Percentiles rank a stretch among this genome's conserved stretches.
Evolutionary conservation across 2,329 filamentous ascomycete species (phyloP).

Genomic region (Cladosporium sp.): DNA sequence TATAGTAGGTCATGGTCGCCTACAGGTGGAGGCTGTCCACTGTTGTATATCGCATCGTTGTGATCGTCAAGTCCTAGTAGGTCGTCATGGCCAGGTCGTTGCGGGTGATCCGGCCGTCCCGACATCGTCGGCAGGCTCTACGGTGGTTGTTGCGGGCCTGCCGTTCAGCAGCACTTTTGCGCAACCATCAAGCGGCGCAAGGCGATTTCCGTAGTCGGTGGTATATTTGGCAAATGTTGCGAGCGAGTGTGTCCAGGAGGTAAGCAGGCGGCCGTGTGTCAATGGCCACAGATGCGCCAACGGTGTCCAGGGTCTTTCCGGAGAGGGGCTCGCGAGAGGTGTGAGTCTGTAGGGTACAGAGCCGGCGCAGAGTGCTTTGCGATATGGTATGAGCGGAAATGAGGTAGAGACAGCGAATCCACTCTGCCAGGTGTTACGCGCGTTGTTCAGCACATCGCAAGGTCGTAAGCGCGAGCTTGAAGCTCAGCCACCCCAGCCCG

Average conservation of each 20-base stretch:
- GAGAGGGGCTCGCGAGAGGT: background rate
- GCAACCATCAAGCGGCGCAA: constrained; percentile 18
- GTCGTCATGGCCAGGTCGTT: constrained; percentile 46
- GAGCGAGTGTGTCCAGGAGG: constrained; percentile 2
- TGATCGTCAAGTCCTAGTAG: constrained; percentile 69
- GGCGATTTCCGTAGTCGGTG: background rate
- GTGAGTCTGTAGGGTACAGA: background rate
- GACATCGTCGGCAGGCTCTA: constrained; percentile 41
- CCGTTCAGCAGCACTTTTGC: constrained; percentile 19
- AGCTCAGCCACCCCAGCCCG: background rate
- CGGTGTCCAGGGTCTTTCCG: constrained; percentile 8
- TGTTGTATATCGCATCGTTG: constrained; percentile 70
- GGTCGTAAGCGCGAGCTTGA: constrained; percentile 1
- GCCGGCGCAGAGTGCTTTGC: background rate
- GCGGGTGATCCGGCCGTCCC: constrained; percentile 57
- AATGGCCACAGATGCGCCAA: constrained; percentile 12
- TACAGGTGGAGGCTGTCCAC: constrained; percentile 74
- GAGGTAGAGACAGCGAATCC: constrained; percentile 4
- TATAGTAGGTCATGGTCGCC: constrained; percentile 79
- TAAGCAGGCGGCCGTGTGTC: background rate
- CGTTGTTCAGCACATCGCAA: constrained; percentile 10
- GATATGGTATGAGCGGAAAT: constrained; percentile 11
- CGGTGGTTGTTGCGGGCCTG: constrained; percentile 19
- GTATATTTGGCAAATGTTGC: background rate
- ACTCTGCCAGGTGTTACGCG: constrained; percentile 12